Evolutionary conservation across 805 yeast genomes (phyloP).

Genomic region (Suhomyces sp.): DNA sequence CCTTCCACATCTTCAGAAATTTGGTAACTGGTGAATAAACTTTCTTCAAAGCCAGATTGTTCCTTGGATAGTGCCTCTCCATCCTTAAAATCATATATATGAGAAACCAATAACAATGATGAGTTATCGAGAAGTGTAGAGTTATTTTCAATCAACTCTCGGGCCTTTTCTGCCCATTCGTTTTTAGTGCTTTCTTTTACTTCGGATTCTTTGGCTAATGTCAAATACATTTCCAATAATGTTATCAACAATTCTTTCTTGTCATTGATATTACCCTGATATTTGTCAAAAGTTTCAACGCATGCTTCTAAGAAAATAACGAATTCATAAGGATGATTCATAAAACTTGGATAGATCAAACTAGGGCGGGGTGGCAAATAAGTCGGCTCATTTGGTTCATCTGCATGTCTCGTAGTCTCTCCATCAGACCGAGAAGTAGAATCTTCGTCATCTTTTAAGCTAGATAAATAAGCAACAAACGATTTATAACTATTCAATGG

Average conservation of each 20-base stretch:
- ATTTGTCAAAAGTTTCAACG: conserved; percentile 69
- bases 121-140: conserved; percentile 54
- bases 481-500: conserved; percentile 33
- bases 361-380: conserved; percentile 92
- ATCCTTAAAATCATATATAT: conserved; percentile 52
- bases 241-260: conserved; percentile 73
- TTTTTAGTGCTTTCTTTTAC: conserved; percentile 26
- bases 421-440: conserved; percentile 7
- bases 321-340: conserved; percentile 83
- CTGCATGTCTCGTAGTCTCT: conserved; percentile 6
- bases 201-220: conserved; percentile 43
- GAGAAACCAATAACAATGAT: conserved; percentile 55
- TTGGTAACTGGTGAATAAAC: conserved; percentile 65
- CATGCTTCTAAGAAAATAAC: conserved; percentile 93
- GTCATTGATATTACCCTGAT: conserved; percentile 70
- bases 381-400: conserved; percentile 47
- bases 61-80: conserved; percentile 46
- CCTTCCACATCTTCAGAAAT: conserved; percentile 55
- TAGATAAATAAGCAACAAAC: conserved; percentile 30
- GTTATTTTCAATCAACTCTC: conserved; percentile 45
- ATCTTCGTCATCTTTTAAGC: conserved; percentile 6
- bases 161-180: conserved; percentile 70
- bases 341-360: conserved; percentile 80
- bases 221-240: conserved; percentile 76
- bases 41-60: conserved; percentile 51